These are phyloP conservation scores for Puccinia horiana DNA, from an alignment of 1,284 basidiomycete genomes.

Conservation along the genomic window DNA sequence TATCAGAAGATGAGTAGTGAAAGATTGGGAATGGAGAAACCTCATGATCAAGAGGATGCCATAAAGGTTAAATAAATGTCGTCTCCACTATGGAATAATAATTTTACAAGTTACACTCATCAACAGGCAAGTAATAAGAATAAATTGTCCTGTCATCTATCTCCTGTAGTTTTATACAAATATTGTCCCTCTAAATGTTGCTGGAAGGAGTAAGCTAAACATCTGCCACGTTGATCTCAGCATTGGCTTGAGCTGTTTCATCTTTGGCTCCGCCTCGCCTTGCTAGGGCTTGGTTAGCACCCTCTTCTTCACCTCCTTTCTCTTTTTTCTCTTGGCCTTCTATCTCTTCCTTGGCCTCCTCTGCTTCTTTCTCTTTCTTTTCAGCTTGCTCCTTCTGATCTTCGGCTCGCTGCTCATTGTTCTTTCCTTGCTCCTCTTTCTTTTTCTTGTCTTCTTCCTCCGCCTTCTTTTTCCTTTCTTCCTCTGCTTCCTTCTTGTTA, in stretches of 20 bases:
- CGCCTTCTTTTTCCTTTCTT: constrained; percentile 8
- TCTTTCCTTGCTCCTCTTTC: background rate
- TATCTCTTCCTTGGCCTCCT: background rate
- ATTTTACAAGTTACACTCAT: background rate
- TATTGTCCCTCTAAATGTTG: no score
- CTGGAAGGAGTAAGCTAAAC: no score
- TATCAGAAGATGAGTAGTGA: background rate
- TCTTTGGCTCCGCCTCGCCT: background rate
- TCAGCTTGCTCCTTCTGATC: background rate
- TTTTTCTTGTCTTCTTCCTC: background rate
- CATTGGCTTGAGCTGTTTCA: background rate
- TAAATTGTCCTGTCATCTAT: background rate
- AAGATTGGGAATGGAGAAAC: background rate
- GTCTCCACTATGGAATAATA: background rate
- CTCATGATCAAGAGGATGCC: background rate
- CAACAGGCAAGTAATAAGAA: background rate
- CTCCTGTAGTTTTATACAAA: background rate
- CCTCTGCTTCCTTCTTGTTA: background rate
- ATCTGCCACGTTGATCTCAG: no score
- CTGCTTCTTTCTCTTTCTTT: background rate
- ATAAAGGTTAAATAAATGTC: background rate
- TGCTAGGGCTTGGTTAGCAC: background rate
- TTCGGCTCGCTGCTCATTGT: background rate
- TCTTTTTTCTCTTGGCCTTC: background rate
- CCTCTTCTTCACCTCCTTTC: background rate